Conservation (phyloP, 2,329 filamentous ascomycete species). For the Alternaria infectoria region DNA sequence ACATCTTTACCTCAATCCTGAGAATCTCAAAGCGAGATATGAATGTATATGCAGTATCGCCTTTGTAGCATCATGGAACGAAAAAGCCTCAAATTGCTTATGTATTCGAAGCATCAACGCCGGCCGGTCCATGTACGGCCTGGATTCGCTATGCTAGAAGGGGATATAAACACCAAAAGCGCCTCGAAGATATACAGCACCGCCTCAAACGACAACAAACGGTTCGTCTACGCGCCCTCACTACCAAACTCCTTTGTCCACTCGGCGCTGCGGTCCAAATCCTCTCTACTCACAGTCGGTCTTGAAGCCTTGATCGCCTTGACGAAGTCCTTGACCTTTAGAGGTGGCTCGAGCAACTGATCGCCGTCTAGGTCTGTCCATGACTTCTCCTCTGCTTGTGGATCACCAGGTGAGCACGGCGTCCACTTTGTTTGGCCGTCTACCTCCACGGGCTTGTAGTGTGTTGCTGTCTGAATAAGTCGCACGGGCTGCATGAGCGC, state of each 20-base stretch:
- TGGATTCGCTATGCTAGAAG: slow-evolving; percentile 14
- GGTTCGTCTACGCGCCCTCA: slow-evolving; percentile 68
- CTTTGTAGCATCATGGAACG: not conserved
- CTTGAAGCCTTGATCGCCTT: slow-evolving; percentile 87
- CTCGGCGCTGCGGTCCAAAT: slow-evolving; percentile 81
- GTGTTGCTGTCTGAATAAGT: slow-evolving; percentile 95
- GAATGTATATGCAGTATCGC: not conserved
- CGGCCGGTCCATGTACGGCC: not conserved
- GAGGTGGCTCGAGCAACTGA: slow-evolving; percentile 81
- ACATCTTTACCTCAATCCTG: not conserved
- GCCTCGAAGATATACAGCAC: slow-evolving; percentile 11
- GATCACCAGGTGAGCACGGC: slow-evolving; percentile 91
- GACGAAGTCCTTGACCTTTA: slow-evolving; percentile 90
- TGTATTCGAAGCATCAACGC: slow-evolving; percentile 1
- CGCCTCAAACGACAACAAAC: not conserved
- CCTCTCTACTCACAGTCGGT: slow-evolving; percentile 88
- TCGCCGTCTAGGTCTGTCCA: slow-evolving; percentile 89
- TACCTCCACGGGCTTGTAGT: slow-evolving; percentile 88
- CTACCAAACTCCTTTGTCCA: slow-evolving; percentile 98
- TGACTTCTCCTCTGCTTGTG: slow-evolving; percentile 86
- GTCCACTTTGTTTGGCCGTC: slow-evolving; percentile 74
- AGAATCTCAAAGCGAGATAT: not conserved
- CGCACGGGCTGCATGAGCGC: slow-evolving; percentile 96
- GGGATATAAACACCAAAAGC: slow-evolving; percentile 19
- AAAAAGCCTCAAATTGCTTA: not conserved